phyloP scores from a whole-genome alignment of 768 basidiomycete genomes.

The Lactifluus pinguis region DNA sequence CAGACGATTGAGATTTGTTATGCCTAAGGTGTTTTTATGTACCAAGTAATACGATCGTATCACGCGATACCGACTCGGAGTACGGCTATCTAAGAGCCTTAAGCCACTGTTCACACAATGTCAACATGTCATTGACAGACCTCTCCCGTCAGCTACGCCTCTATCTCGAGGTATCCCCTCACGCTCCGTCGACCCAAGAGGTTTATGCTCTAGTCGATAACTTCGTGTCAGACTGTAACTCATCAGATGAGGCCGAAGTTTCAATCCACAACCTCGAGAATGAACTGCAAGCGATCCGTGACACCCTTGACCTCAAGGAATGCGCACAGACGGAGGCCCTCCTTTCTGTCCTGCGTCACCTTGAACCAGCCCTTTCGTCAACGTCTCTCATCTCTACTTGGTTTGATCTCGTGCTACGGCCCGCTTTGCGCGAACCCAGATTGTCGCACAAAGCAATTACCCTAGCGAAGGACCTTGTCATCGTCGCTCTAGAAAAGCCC shows the following conservation, averaged over 20 bases:
- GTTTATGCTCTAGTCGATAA: constrained; percentile 44
- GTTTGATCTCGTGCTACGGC: constrained; percentile 75
- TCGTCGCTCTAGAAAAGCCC: constrained; percentile 46
- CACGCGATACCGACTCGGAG: neutral
- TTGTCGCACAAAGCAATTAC: constrained; percentile 48
- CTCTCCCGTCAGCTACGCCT: constrained; percentile 46
- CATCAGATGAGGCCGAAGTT: constrained; percentile 37
- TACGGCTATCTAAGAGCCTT: neutral
- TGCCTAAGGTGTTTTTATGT: neutral
- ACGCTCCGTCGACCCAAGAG: constrained; percentile 42
- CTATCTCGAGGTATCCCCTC: constrained; percentile 44
- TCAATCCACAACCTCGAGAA: constrained; percentile 49
- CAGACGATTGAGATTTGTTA: neutral
- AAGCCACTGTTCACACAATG: neutral
- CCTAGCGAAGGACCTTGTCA: constrained; percentile 65
- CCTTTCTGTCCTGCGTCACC: constrained; percentile 53
- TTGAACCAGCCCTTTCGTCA: constrained; percentile 52
- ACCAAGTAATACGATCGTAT: neutral
- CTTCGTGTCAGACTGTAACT: constrained; percentile 43
- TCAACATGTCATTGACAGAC: constrained; percentile 25
- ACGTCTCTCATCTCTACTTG: constrained; percentile 64
- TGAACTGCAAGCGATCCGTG: constrained; percentile 53
- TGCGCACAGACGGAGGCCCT: constrained; percentile 57
- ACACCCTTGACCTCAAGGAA: constrained; percentile 55
- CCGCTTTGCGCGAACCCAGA: constrained; percentile 66